Evolutionary conservation across 1,139 yeast genomes (phyloP).

Genomic region (Suhomyces atakaporum): DNA sequence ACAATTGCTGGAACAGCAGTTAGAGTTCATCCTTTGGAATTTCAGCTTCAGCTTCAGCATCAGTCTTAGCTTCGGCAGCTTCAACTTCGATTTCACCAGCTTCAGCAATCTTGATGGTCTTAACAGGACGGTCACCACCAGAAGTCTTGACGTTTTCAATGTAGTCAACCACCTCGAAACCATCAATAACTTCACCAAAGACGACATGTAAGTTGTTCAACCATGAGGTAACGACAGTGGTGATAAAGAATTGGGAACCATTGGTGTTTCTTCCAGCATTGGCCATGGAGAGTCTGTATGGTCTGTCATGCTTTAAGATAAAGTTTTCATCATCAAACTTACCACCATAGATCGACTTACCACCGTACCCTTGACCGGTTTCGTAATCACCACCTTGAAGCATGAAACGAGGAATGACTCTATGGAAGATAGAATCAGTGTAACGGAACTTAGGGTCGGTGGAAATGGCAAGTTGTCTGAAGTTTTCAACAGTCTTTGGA

Average conservation of each 20-base stretch:
- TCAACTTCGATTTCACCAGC: slow-evolving; percentile 48
- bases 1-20: too few species aligned
- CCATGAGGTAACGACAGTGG: slow-evolving; percentile 63
- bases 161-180: slow-evolving; percentile 59
- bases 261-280: slow-evolving; percentile 64
- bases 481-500: slow-evolving; percentile 61
- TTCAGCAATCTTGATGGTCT: slow-evolving; percentile 49
- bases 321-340: slow-evolving; percentile 62
- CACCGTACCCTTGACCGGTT: slow-evolving; percentile 61
- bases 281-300: slow-evolving; percentile 64
- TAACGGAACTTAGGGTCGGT: slow-evolving; percentile 59
- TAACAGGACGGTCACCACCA: slow-evolving; percentile 52
- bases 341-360: slow-evolving; percentile 59
- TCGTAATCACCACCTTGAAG: slow-evolving; percentile 66
- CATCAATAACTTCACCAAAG: slow-evolving; percentile 77
- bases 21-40: slow-evolving; percentile 32
- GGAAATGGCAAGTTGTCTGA: slow-evolving; percentile 58
- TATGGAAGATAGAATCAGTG: slow-evolving; percentile 54
- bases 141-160: slow-evolving; percentile 56
- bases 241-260: slow-evolving; percentile 67
- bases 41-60: slow-evolving; percentile 14
- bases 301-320: slow-evolving; percentile 56
- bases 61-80: slow-evolving; percentile 9
- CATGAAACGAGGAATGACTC: slow-evolving; percentile 61
- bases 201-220: slow-evolving; percentile 74